Evolutionary conservation across 2,329 filamentous ascomycete species (phyloP), one percentile per base, ranked within the genome.

Genomic region (Chaetothyriales sp.): DNA sequence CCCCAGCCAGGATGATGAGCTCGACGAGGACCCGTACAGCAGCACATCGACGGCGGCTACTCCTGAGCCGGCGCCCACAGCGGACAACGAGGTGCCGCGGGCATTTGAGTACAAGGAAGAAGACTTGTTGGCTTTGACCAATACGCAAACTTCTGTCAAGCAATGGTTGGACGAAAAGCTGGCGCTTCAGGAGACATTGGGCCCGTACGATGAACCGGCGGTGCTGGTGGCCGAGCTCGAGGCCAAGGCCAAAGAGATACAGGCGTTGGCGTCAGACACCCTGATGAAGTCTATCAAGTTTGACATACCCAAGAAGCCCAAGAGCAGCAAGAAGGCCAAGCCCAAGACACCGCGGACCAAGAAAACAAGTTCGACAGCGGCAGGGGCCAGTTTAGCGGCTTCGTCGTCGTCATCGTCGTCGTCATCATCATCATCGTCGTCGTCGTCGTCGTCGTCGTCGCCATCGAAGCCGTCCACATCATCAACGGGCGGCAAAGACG

Each of bases 91-190:
- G 1, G 3, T 25, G 22, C 61, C 67, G 29, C 61, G 62, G 22
- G 64, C 64, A 44, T 64, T 66, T 25, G 69, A 77, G 20, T 94
- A 94, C 70, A 83, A 77, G 0, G 70, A 80, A 7, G 78, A 83
- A 28, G 89, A 97, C 62, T 72, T 95, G 29, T 73, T 76, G 44
- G 71, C 75, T 47, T 72, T 92, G 20, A 77, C 82, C 49, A 74
- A 77, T 9, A 70, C 81, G 18, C 78, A 82, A 62, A 76, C 80
- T 25, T 75, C 78, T 13, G 79, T 82, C 18, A 70, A 76, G 15
- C 73, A 76, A 18, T 98, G 90, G 90, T 74, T 98, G 18, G 77
- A 81, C 29, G 77, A 84, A 58, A 83, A 85, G 64, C 69, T 86
- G 47, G 72, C 75, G 2, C 76, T 77, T 60, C 90, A 97, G 67